Conservation (phyloP, 1,139 yeast genomes). For the Taiozyma sp. region DNA sequence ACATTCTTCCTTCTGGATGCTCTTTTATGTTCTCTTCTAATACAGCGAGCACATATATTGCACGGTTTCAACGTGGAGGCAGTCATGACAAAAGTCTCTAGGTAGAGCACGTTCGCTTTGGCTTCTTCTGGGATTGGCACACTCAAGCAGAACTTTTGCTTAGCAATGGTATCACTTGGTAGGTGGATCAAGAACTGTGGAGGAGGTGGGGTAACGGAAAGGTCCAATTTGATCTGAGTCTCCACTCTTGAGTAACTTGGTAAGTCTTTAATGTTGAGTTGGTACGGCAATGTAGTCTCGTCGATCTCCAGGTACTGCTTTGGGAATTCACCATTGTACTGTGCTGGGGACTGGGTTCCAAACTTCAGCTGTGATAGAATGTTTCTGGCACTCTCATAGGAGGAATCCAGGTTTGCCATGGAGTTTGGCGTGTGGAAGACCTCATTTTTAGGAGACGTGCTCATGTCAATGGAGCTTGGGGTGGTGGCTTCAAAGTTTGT, state of each 20-base stretch:
- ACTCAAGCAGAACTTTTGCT: slow-evolving; percentile 70
- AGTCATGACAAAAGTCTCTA: slow-evolving; percentile 68
- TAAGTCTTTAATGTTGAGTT: slow-evolving; percentile 52
- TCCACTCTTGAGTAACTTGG: slow-evolving; percentile 88
- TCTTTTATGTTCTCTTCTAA: slow-evolving; percentile 86
- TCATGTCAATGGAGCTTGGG: slow-evolving; percentile 12
- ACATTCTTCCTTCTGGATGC: slow-evolving; percentile 83
- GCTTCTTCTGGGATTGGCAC: slow-evolving; percentile 40
- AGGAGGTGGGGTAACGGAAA: slow-evolving; percentile 70
- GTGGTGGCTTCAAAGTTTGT: slow-evolving; percentile 10
- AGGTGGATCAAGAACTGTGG: slow-evolving; percentile 66
- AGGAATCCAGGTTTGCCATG: slow-evolving; percentile 3
- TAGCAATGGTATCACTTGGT: slow-evolving; percentile 83
- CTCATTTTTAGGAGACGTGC: slow-evolving; percentile 15
- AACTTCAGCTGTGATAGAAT: slow-evolving; percentile 53
- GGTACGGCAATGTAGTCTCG: slow-evolving; percentile 45
- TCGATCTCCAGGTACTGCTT: slow-evolving; percentile 20
- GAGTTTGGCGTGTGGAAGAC: slow-evolving; percentile 22
- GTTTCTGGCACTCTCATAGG: slow-evolving; percentile 45
- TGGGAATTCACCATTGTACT: slow-evolving; percentile 20
- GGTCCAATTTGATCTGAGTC: slow-evolving; percentile 80
- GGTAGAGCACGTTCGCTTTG: slow-evolving; percentile 48
- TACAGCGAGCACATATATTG: slow-evolving; percentile 81
- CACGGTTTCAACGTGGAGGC: slow-evolving; percentile 43
- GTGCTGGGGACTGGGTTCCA: slow-evolving; percentile 35